Percentiles rank a stretch among this genome's conserved stretches.
These are phyloP conservation scores for Naegleria gruberi DNA, from an alignment of 208 protist genomes.

Conservation along the genomic window DNA sequence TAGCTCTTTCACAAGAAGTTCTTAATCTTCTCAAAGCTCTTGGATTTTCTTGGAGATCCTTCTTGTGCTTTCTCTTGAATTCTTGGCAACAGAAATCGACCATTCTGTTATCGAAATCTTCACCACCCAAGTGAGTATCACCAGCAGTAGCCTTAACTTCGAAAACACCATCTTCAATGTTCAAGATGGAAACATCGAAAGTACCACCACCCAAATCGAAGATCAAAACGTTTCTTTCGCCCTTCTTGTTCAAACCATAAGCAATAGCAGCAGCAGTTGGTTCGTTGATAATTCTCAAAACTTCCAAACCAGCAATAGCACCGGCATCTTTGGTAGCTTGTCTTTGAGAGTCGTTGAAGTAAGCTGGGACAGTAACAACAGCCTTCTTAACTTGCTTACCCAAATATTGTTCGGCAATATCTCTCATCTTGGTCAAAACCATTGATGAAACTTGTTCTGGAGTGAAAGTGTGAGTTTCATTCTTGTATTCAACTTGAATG, in stretches of 20 bases:
- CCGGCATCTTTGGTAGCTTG: constrained; percentile 86
- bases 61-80: constrained; percentile 49
- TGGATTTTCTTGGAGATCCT: constrained; percentile 9
- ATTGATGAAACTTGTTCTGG: constrained; percentile 26
- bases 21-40: constrained; percentile 17
- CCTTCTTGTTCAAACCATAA: constrained; percentile 70
- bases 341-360: constrained; percentile 88
- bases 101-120: constrained; percentile 95
- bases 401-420: constrained; percentile 52
- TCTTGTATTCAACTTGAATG: constrained; percentile 48
- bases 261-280: constrained; percentile 81
- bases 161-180: constrained; percentile 83
- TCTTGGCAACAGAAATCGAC: constrained; percentile 84
- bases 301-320: constrained; percentile 64
- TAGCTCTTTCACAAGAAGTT: constrained; percentile 52
- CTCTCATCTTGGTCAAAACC: constrained; percentile 23
- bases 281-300: constrained; percentile 82
- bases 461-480: constrained; percentile 33
- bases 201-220: constrained; percentile 78
- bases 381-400: constrained; percentile 63
- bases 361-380: constrained; percentile 83
- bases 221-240: constrained; percentile 57
- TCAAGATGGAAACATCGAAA: constrained; percentile 80
- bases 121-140: constrained; percentile 96
- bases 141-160: constrained; percentile 93